These are phyloP conservation scores for Aspergillus proliferans DNA, from an alignment of 2,329 filamentous ascomycete species.

Conservation along the genomic window DNA sequence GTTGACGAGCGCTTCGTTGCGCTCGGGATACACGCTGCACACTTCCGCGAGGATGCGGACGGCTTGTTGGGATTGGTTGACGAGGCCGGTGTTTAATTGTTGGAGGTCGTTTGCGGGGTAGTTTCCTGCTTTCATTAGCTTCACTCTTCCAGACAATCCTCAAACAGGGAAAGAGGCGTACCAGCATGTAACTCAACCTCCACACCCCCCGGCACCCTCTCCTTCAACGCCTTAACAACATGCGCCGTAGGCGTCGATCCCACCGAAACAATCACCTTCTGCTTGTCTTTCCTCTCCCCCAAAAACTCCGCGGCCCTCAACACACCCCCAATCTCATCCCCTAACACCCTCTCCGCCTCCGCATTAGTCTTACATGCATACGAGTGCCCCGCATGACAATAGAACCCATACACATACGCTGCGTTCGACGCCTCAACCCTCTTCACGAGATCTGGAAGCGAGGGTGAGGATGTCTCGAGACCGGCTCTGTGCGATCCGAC, in stretches of 20 bases:
- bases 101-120: slow-evolving; percentile 72
- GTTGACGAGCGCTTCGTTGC: slow-evolving; percentile 61
- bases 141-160: not conserved
- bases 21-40: slow-evolving; percentile 57
- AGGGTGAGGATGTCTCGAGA: slow-evolving; percentile 8
- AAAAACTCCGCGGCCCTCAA: slow-evolving; percentile 9
- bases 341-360: slow-evolving; percentile 14
- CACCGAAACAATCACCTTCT: slow-evolving; percentile 15
- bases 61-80: slow-evolving; percentile 21
- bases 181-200: slow-evolving; percentile 20
- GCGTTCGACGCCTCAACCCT: slow-evolving; percentile 10
- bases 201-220: slow-evolving; percentile 5
- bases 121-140: slow-evolving; percentile 9
- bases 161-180: not conserved
- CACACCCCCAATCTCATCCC: slow-evolving; percentile 14
- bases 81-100: slow-evolving; percentile 65
- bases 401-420: slow-evolving; percentile 15
- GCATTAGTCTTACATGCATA: slow-evolving; percentile 18
- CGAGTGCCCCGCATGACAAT: slow-evolving; percentile 21
- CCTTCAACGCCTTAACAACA: slow-evolving; percentile 12
- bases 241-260: slow-evolving; percentile 22
- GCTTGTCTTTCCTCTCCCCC: not conserved
- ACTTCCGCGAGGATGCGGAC: slow-evolving; percentile 61
- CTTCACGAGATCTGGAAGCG: slow-evolving; percentile 8
- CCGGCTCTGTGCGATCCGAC: slow-evolving; percentile 18